Evolutionary conservation across 768 basidiomycete genomes (phyloP).

Genomic region (Podaxis carcinomalis): DNA sequence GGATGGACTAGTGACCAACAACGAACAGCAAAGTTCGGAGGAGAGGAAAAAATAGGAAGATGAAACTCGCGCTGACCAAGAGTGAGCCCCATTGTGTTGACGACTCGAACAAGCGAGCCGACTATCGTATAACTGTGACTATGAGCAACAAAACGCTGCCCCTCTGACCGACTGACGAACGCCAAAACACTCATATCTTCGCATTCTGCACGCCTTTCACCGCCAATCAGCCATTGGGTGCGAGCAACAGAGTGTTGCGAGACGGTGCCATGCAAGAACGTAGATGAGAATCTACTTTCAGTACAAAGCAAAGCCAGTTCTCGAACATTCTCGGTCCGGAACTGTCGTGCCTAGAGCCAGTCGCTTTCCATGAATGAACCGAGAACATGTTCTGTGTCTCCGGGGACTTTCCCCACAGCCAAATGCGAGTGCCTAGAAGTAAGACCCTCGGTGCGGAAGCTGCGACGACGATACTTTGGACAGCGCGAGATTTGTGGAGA

Average conservation of each 20-base stretch:
- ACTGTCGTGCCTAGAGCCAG: slow-evolving; percentile 72
- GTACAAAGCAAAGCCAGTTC: slow-evolving; percentile 36
- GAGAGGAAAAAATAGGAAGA: slow-evolving; percentile 48
- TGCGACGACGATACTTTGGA: slow-evolving; percentile 84
- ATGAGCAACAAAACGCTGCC: slow-evolving; percentile 68
- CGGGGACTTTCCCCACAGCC: slow-evolving; percentile 95
- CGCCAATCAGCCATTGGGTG: slow-evolving; percentile 28
- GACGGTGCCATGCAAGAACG: slow-evolving; percentile 36
- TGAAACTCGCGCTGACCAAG: slow-evolving; percentile 53
- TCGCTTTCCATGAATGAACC: slow-evolving; percentile 60
- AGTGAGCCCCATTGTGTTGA: slow-evolving; percentile 94
- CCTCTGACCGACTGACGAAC: slow-evolving; percentile 39
- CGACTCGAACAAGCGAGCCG: slow-evolving; percentile 35
- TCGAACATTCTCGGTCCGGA: slow-evolving; percentile 45
- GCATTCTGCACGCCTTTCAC: slow-evolving; percentile 37
- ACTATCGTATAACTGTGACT: slow-evolving; percentile 87
- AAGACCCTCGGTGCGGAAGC: slow-evolving; percentile 65
- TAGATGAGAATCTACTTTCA: slow-evolving; percentile 15
- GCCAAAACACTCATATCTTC: slow-evolving; percentile 72
- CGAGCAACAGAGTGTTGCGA: slow-evolving; percentile 55
- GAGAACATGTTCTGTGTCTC: slow-evolving; percentile 72
- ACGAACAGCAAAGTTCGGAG: slow-evolving; percentile 49
- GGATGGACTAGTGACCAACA: not conserved
- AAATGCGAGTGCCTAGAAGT: slow-evolving; percentile 32
- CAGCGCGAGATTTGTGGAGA: slow-evolving; percentile 37